Percentiles rank a stretch among this genome's conserved stretches.
Conservation (phyloP, 495 filamentous ascomycete genomes). For the Podospora australis region DNA sequence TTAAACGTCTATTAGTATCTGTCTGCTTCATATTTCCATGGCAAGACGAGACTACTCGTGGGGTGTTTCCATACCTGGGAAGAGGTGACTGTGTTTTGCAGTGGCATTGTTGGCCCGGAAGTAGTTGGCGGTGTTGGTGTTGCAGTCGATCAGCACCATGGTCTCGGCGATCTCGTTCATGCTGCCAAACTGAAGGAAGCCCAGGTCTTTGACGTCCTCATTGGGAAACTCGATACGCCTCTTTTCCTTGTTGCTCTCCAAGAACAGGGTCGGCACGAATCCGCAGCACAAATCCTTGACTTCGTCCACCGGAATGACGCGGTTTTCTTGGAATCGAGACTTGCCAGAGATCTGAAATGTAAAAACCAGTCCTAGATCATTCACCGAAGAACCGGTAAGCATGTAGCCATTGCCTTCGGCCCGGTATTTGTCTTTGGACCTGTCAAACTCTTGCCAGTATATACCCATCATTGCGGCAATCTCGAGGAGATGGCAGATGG, state of each 20-base stretch:
- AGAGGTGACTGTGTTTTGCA: conserved; percentile 34
- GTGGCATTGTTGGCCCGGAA: conserved; percentile 27
- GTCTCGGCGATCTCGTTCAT: conserved; percentile 37
- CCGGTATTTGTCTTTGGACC: conserved; percentile 36
- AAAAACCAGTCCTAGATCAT: conserved; percentile 43
- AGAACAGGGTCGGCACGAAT: conserved; percentile 40
- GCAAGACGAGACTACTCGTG: background rate
- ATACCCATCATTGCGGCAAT: conserved; percentile 45
- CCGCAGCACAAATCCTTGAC: conserved; percentile 45
- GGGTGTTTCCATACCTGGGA: too few relatives aligned
- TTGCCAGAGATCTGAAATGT: conserved; percentile 38
- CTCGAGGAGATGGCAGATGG: conserved; percentile 46
- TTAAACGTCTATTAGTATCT: conserved; percentile 5
- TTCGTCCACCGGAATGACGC: conserved; percentile 39
- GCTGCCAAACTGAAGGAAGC: conserved; percentile 31
- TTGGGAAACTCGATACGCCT: conserved; percentile 30
- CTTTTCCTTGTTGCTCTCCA: conserved; percentile 22
- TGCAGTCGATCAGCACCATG: conserved; percentile 39
- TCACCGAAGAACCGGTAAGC: conserved; percentile 34
- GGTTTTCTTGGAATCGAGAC: conserved; percentile 35
- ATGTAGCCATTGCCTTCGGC: conserved; percentile 48
- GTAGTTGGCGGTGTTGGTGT: conserved; percentile 33
- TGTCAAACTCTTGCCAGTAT: conserved; percentile 46
- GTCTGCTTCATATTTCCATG: background rate
- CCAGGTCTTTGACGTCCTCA: conserved; percentile 31